Conservation (phyloP, 2,329 filamentous ascomycete species). For the Cladophialophora chaetospira region DNA sequence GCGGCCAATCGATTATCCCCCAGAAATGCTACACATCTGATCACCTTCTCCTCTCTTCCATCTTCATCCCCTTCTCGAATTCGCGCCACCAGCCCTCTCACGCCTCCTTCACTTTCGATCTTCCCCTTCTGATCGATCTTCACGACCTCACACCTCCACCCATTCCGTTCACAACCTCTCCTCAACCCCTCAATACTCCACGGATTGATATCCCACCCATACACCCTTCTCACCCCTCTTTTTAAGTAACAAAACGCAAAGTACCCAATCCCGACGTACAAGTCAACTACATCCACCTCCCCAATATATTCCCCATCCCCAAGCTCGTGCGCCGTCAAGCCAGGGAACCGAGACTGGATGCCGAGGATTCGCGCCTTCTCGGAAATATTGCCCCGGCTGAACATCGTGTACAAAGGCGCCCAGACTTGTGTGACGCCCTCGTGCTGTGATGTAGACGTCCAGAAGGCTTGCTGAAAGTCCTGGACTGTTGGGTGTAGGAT, state of each 20-base stretch:
- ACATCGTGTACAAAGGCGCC: conserved; percentile 92
- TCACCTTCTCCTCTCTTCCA: conserved; percentile 37
- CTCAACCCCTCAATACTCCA: conserved; percentile 83
- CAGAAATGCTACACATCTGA: conserved; percentile 66
- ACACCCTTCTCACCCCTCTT: conserved; percentile 67
- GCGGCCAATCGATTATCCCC: conserved; percentile 66
- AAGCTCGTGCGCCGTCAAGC: conserved; percentile 31
- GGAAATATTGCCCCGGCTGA: conserved; percentile 83
- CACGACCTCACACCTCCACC: conserved; percentile 64
- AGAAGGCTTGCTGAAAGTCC: conserved; percentile 71
- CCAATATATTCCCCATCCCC: conserved; percentile 26
- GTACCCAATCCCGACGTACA: conserved; percentile 93
- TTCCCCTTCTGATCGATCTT: conserved; percentile 41
- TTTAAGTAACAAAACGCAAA: conserved; percentile 82
- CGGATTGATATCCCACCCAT: conserved; percentile 89
- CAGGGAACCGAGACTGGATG: conserved; percentile 33
- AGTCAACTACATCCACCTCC: conserved; percentile 61
- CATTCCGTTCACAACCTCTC: conserved; percentile 71
- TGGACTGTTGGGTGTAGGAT: conserved; percentile 37
- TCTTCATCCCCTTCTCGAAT: conserved; percentile 27
- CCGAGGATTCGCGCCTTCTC: conserved; percentile 78
- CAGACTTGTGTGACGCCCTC: conserved; percentile 77
- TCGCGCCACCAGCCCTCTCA: conserved; percentile 39
- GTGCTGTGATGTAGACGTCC: conserved; percentile 77
- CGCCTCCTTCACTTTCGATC: conserved; percentile 16